Evolutionary conservation across 2,329 filamentous ascomycete species (phyloP).

Genomic region (Trichoderma sp.): DNA sequence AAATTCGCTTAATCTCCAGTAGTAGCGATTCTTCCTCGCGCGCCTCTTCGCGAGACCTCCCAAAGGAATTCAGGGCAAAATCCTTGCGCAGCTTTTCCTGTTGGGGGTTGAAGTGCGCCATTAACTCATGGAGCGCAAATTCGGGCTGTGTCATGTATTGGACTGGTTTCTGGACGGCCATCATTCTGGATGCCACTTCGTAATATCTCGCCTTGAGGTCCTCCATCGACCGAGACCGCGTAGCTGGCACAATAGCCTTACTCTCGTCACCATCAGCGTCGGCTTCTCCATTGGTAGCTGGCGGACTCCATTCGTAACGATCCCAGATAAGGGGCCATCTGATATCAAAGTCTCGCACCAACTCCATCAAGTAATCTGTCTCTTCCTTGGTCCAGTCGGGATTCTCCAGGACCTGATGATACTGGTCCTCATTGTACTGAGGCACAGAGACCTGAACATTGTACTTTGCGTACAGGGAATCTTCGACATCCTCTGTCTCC

Average conservation of each 20-base stretch:
- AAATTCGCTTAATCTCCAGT: slow-evolving; percentile 86
- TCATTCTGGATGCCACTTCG: slow-evolving; percentile 76
- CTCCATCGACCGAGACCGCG: slow-evolving; percentile 70
- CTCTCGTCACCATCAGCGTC: slow-evolving; percentile 46
- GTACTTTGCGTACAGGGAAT: slow-evolving; percentile 77
- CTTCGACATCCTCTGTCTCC: slow-evolving; percentile 43
- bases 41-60: slow-evolving; percentile 80
- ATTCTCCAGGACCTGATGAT: slow-evolving; percentile 69
- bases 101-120: slow-evolving; percentile 80
- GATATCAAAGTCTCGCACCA: slow-evolving; percentile 76
- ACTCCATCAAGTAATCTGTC: slow-evolving; percentile 82
- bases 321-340: slow-evolving; percentile 92
- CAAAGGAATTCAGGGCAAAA: slow-evolving; percentile 76
- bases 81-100: slow-evolving; percentile 80
- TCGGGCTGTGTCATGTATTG: slow-evolving; percentile 86
- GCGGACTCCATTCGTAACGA: slow-evolving; percentile 73
- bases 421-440: slow-evolving; percentile 83
- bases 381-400: slow-evolving; percentile 87
- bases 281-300: slow-evolving; percentile 44
- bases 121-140: slow-evolving; percentile 77
- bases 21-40: slow-evolving; percentile 88
- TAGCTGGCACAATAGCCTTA: slow-evolving; percentile 54
- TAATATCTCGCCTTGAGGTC: slow-evolving; percentile 93
- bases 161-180: slow-evolving; percentile 74
- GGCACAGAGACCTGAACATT: slow-evolving; percentile 78